phyloP scores from a whole-genome alignment of 2,329 filamentous ascomycete species.

The Elsinoe australis region DNA sequence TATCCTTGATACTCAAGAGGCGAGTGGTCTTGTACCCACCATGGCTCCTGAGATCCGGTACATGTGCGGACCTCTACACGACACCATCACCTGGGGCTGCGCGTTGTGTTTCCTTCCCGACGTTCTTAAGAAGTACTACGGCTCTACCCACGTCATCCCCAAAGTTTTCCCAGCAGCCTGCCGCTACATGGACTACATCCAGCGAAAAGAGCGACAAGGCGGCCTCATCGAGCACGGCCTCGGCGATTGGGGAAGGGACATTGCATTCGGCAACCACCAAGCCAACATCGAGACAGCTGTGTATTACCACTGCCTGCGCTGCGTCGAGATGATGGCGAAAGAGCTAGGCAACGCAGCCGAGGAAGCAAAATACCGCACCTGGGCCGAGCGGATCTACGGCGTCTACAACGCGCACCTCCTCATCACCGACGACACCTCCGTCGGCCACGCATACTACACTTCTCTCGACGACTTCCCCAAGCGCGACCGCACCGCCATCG shows the following conservation, averaged over 20 bases:
- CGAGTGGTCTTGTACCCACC: constrained; percentile 39
- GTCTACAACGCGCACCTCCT: constrained; percentile 34
- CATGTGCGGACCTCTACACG: constrained; percentile 44
- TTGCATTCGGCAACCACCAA: constrained; percentile 39
- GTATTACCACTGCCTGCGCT: constrained; percentile 37
- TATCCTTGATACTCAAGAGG: constrained; percentile 41
- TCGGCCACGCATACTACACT: constrained; percentile 36
- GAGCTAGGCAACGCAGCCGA: constrained; percentile 26
- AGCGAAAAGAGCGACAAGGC: constrained; percentile 34
- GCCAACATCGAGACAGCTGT: constrained; percentile 41
- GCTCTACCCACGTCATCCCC: constrained; percentile 32
- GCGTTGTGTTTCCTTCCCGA: constrained; percentile 35
- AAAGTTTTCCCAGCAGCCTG: constrained; percentile 35
- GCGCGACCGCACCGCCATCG: constrained; percentile 34
- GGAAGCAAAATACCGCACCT: constrained; percentile 24
- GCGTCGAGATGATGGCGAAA: constrained; percentile 32
- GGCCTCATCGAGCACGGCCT: constrained; percentile 40
- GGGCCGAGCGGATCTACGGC: constrained; percentile 29
- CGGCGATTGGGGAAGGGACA: constrained; percentile 39
- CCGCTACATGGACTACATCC: constrained; percentile 38
- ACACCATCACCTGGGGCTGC: constrained; percentile 41
- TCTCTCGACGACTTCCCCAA: constrained; percentile 30
- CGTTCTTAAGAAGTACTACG: constrained; percentile 36
- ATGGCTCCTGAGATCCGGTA: constrained; percentile 44
- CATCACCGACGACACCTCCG: constrained; percentile 26